Base-by-base conservation (phyloP, 768 basidiomycete genomes). In the Lactifluus echinatus region DNA sequence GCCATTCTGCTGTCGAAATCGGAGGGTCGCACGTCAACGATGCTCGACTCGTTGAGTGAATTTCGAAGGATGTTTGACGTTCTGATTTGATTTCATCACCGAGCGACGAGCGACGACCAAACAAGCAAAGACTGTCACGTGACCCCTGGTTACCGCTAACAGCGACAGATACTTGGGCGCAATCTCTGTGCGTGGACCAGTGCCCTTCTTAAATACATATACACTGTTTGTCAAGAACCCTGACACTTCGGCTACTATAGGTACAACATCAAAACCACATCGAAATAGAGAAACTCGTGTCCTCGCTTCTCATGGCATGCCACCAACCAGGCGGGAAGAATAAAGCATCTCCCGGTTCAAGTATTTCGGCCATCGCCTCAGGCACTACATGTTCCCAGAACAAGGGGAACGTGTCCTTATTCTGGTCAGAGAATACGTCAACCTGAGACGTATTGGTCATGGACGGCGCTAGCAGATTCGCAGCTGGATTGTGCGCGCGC, bases 311-410 rank as follows among this genome's bases (percentile, higher is more conserved):
- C 87, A 92, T 89, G 17, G 85, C 87, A 69, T 95, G 92, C 92
- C 92, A 95, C 92, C 92, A 95, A 28, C 89, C 84, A 4, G 89
- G 87, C 19, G 95, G 95, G 63, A 97, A 85, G 67, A 89, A 87
- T 44, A 98, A 73, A 43, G 94, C 55, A 70, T 98, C 95, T 0
- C 94, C 95, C 1, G 93, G 84, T 53, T 76, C 72, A 1, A 98
- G 74, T 1, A 81, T 82, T 31, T 78, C 79, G 47, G 75, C 75
- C 70, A 79, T 75, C 1, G 92, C 85, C 21, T 71, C 50, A 8
- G 82, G 82, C 23, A 78, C 76, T 21, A 85, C 89, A 0, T 76
- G 56, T 17, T 72, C 63, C 70, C 74, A 74, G 66, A 89, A 93
- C 11, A 73, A 67, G 4, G 81, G 78, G 62, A 77, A 80, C 0